phyloP scores from a whole-genome alignment of 2,329 filamentous ascomycete genomes.

The Thermothelomyces thermophilus region DNA sequence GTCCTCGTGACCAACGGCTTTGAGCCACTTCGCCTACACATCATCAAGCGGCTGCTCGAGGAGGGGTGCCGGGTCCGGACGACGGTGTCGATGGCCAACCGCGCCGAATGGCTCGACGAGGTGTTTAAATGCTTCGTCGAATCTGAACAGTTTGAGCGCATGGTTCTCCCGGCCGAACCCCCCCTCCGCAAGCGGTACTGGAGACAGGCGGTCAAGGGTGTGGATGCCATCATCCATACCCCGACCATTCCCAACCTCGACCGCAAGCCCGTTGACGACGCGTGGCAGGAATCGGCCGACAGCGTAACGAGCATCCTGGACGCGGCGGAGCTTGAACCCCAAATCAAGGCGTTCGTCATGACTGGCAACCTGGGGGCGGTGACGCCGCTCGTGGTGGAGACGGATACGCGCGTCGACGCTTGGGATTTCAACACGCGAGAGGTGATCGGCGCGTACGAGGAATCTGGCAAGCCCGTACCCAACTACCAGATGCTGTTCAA shows the following conservation, averaged over 20 bases:
- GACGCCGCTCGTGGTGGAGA: slow-evolving; percentile 16
- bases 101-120: slow-evolving; percentile 20
- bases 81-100: slow-evolving; percentile 33
- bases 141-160: slow-evolving; percentile 30
- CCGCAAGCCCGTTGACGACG: slow-evolving; percentile 30
- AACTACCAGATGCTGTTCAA: not conserved
- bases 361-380: slow-evolving; percentile 32
- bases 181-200: slow-evolving; percentile 27
- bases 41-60: slow-evolving; percentile 34
- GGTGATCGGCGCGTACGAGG: not conserved
- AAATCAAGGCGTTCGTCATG: slow-evolving; percentile 36
- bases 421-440: slow-evolving; percentile 21
- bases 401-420: slow-evolving; percentile 14
- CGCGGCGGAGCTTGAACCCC: slow-evolving; percentile 29
- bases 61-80: slow-evolving; percentile 36
- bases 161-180: slow-evolving; percentile 27
- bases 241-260: slow-evolving; percentile 31
- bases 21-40: slow-evolving; percentile 38
- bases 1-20: slow-evolving; percentile 40
- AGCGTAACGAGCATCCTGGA: slow-evolving; percentile 30
- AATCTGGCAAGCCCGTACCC: not conserved
- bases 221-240: slow-evolving; percentile 32
- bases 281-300: slow-evolving; percentile 30
- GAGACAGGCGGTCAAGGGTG: slow-evolving; percentile 26
- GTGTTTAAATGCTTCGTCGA: slow-evolving; percentile 23